Conservation (phyloP, 495 filamentous ascomycete genomes). For the Annulohypoxylon nitens region DNA sequence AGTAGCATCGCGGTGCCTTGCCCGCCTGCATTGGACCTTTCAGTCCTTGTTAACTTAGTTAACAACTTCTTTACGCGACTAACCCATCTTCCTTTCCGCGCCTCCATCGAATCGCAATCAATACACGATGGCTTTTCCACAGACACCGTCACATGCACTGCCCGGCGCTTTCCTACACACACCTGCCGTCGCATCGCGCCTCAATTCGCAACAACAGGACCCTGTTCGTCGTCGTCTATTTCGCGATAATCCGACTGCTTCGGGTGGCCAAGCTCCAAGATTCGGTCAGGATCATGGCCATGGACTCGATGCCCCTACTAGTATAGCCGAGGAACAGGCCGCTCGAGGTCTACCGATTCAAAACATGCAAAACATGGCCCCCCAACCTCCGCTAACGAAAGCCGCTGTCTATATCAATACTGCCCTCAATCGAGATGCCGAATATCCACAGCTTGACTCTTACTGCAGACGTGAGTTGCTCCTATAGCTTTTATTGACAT, state of each 20-base stretch:
- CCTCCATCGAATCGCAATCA: conserved; percentile 37
- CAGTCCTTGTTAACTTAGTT: conserved; percentile 25
- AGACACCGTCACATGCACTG: conserved; percentile 73
- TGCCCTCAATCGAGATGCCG: conserved; percentile 76
- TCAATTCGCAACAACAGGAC: conserved; percentile 51
- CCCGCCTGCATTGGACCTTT: conserved; percentile 56
- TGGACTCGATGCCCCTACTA: conserved; percentile 49
- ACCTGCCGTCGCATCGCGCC: conserved; percentile 65
- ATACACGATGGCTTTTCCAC: conserved; percentile 71
- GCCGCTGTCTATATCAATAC: conserved; percentile 88
- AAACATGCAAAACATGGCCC: conserved; percentile 48
- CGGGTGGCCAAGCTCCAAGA: conserved; percentile 26
- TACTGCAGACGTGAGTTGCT: conserved; percentile 84
- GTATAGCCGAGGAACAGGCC: conserved; percentile 36
- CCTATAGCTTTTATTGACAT: neutral
- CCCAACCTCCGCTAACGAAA: conserved; percentile 77
- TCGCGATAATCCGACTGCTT: conserved; percentile 33
- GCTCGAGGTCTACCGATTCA: conserved; percentile 45
- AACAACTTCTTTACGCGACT: conserved; percentile 35
- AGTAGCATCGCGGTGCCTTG: conserved; percentile 50
- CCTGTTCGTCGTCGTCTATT: conserved; percentile 60
- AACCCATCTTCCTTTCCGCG: conserved; percentile 21
- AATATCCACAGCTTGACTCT: conserved; percentile 89
- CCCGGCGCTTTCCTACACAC: conserved; percentile 82
- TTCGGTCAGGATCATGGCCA: conserved; percentile 50